Evolutionary conservation across 2,329 filamentous ascomycete genomes (phyloP), one percentile per base, ranked within the genome.

Genomic region (Periconia sp.): DNA sequence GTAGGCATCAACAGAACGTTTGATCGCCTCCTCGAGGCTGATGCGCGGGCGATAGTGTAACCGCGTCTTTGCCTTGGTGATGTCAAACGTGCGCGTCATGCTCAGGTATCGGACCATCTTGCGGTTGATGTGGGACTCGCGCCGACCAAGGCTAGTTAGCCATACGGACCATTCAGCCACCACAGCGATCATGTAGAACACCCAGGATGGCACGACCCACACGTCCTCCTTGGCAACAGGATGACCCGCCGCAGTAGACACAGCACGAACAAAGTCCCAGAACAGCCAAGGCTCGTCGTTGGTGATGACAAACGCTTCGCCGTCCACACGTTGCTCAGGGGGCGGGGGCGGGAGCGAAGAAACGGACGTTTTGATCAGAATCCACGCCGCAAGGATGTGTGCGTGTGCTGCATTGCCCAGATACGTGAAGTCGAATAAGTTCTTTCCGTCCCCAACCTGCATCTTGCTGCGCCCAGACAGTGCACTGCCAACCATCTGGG

Each of bases 381-480:
- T 30, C 41, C 32, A 10, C 1, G 52, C 54, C 11, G 49, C 46
- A 2, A 51, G 44, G 12, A 57, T 36, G 31, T 57, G 52, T 3
- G 34, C 46, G 17, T 59, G 23, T n/a, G 54, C 52, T 2, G 34
- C 31, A 33, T 59, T 59, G 17, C 42, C 51, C 15, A 28, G 41
- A 29, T 57, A 57, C 4, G 35, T 47, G 13, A 47, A 56, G 28
- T 58, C 55, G 33, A 40, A 56, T 3, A 56, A n/a, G 31, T 62
- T 59, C 19, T 35, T 46, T 15, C 43, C 46, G 9, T 46, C 28
- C 4, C 58, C 57, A 17, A 59, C 31, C 25, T 52, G 53, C 24
- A 42, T 50, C 25, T 43, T 54, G 2, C 39, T 40, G 12, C 31
- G 32, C 15, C 57, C 54, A 0, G 34, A 21, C 28, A 34, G 33